These are phyloP conservation scores for Vitis cinerea DNA, from an alignment of 164 flowering plant genomes.

Conservation along the genomic window DNA sequence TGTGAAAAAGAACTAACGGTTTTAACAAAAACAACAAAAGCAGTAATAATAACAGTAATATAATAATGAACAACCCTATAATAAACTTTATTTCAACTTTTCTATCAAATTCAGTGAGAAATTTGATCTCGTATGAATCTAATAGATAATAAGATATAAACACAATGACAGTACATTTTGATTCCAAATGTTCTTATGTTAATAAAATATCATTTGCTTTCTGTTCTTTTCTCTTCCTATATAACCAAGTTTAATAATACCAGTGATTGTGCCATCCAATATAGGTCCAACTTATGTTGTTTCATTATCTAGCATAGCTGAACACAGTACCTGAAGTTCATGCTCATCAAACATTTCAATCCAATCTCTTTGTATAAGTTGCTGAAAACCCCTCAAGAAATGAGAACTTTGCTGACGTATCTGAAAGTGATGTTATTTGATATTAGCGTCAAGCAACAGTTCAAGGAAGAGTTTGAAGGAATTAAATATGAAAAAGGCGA, in stretches of 20 bases:
- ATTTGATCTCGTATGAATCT: too few relatives aligned
- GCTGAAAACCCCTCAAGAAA: conserved; percentile 92
- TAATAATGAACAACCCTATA: background rate
- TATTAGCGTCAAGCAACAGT: background rate
- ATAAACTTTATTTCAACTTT: background rate
- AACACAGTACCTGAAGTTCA: conserved; percentile 78
- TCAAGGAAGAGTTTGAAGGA: background rate
- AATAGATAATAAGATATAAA: too few relatives aligned
- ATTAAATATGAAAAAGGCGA: background rate
- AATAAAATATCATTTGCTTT: too few relatives aligned
- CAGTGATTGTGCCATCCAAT: background rate
- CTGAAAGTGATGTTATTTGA: conserved; percentile 34
- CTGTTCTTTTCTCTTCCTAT: too few relatives aligned
- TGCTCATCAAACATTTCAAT: conserved; percentile 98
- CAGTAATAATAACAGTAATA: too few relatives aligned
- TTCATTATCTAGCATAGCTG: background rate
- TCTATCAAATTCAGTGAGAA: background rate
- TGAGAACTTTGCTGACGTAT: conserved; percentile 93
- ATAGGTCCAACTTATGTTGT: background rate
- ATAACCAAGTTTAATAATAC: background rate
- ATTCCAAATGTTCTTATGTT: too few relatives aligned
- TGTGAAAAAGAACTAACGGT: too few relatives aligned
- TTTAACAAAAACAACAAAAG: too few relatives aligned
- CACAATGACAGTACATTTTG: too few relatives aligned
- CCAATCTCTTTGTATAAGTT: conserved; percentile 88